Conservation (phyloP, 2,329 filamentous ascomycete species). For the Penicillium sp. region DNA sequence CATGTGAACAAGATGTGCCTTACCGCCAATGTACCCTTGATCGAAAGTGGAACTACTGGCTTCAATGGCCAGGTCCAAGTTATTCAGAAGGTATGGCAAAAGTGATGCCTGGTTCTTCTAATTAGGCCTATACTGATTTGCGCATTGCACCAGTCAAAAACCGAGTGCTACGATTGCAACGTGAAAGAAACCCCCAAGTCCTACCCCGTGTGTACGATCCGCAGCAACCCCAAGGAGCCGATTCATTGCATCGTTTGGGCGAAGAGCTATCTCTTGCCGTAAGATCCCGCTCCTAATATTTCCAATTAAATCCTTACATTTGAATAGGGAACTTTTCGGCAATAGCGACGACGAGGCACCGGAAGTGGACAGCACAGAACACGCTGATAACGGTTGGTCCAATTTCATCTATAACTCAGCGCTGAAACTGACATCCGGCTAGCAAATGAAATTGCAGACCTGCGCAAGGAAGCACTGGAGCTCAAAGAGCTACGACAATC, state of each 20-base stretch:
- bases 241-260: conserved; percentile 99
- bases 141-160: conserved; percentile 58
- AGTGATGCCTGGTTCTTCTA: neutral
- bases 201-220: conserved; percentile 94
- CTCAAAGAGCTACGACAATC: conserved; percentile 78
- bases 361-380: conserved; percentile 73
- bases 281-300: conserved; percentile 5
- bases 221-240: conserved; percentile 90
- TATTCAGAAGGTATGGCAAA: conserved; percentile 70
- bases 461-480: conserved; percentile 78
- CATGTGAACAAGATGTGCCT: conserved; percentile 98
- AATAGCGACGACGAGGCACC: conserved; percentile 80
- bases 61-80: conserved; percentile 98
- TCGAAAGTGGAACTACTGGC: conserved; percentile 95
- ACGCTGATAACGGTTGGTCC: conserved; percentile 69
- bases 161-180: conserved; percentile 95
- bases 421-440: conserved; percentile 18
- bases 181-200: conserved; percentile 86
- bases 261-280: conserved; percentile 90
- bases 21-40: conserved; percentile 81
- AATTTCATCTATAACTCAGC: neutral
- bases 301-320: conserved; percentile 22
- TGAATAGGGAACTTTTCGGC: conserved; percentile 74
- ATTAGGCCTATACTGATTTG: neutral
- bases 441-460: conserved; percentile 79